Conservation (phyloP, 768 basidiomycete genomes). For the Cystobasidium tubakii region DNA sequence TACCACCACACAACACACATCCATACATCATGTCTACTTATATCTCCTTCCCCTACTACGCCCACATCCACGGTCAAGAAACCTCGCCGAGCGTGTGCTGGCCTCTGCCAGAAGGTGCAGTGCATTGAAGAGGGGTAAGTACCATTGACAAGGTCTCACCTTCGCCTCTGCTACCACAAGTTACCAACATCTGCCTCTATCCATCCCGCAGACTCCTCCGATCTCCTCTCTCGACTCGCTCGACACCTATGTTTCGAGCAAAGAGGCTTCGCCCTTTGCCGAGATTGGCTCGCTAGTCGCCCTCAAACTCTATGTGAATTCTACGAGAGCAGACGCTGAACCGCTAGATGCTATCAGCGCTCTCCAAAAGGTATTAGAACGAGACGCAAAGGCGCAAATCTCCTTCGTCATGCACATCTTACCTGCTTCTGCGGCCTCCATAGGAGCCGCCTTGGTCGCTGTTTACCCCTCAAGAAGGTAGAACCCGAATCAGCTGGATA, state of each 20-base stretch:
- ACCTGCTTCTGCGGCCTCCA: not conserved
- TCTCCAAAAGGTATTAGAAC: not conserved
- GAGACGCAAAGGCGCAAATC: not conserved
- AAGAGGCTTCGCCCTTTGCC: not conserved
- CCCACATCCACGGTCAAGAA: not conserved
- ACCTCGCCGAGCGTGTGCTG: not conserved
- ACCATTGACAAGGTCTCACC: no score
- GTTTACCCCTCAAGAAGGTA: not conserved
- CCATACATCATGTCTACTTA: not conserved
- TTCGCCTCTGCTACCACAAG: no score
- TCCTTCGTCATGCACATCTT: not conserved
- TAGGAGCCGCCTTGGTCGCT: not conserved
- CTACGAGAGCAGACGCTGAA: not conserved
- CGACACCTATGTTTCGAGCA: not conserved
- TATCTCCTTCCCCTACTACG: slow-evolving; percentile 1
- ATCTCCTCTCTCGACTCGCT: not conserved
- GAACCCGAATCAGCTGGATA: not conserved
- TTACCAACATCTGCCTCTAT: no score
- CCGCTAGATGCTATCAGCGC: not conserved
- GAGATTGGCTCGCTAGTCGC: not conserved
- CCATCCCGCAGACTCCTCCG: not conserved
- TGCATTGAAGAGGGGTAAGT: not conserved
- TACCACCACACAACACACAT: not conserved
- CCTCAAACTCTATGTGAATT: not conserved
- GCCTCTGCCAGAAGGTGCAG: not conserved